Evolutionary conservation across 257 asterid species (phyloP).

Genomic region (Lithospermum erythrorhizon): DNA sequence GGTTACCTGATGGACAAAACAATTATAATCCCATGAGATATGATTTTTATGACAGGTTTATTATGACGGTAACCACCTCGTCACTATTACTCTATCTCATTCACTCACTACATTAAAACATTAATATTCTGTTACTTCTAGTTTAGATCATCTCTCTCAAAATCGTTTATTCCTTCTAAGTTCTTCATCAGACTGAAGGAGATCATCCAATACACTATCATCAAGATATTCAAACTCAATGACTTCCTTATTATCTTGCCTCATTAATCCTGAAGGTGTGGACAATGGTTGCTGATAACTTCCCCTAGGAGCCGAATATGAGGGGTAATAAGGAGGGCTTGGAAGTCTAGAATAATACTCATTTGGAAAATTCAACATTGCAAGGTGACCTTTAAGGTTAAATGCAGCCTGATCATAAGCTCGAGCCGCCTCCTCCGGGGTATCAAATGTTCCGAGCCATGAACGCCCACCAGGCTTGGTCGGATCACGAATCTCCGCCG

Average conservation of each 20-base stretch:
- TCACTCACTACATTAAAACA: too few species aligned
- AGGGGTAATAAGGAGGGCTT: slow-evolving; percentile 33
- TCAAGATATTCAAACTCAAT: slow-evolving; percentile 46
- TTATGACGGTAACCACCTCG: too few species aligned
- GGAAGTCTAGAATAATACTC: slow-evolving; percentile 46
- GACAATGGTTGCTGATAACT: background rate
- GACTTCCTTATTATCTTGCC: slow-evolving; percentile 20
- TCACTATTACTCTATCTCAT: too few species aligned
- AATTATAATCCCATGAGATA: too few species aligned
- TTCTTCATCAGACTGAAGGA: slow-evolving; percentile 30
- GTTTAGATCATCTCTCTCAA: too few species aligned
- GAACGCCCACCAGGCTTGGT: slow-evolving; percentile 35
- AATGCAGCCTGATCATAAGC: slow-evolving; percentile 45
- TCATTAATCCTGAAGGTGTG: background rate
- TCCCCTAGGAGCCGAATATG: slow-evolving; percentile 5
- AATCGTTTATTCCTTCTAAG: slow-evolving; percentile 10
- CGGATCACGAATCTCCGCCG: slow-evolving; percentile 70
- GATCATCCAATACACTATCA: slow-evolving; percentile 43
- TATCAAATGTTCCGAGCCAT: slow-evolving; percentile 66
- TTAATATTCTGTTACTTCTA: too few species aligned
- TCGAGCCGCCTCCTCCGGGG: slow-evolving; percentile 46
- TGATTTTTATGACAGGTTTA: too few species aligned
- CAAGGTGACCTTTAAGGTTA: slow-evolving; percentile 47
- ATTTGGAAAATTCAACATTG: slow-evolving; percentile 40
- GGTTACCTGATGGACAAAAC: too few species aligned